Base-by-base conservation (phyloP, 805 yeast genomes). In the Wickerhamiella azyma region DNA sequence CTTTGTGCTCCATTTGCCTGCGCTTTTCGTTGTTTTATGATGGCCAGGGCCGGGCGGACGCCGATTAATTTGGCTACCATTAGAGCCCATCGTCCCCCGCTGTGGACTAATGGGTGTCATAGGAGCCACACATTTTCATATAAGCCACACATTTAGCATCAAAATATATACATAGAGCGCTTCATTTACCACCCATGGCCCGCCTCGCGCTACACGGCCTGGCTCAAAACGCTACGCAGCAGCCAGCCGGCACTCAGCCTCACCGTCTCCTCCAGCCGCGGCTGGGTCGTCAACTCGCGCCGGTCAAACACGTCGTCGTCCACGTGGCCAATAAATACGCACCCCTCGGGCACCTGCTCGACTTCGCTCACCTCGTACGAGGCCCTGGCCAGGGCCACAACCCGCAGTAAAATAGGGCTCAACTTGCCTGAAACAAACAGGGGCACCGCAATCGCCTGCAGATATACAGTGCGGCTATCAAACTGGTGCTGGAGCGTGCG, bases 171-270 rank as follows among this genome's bases (percentile, higher is more conserved):
- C 55, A n/a, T n/a, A n/a, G n/a, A n/a, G n/a, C n/a, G n/a, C n/a
- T n/a, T n/a, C n/a, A n/a, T n/a, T n/a, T n/a, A n/a, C n/a, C n/a
- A n/a, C n/a, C n/a, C n/a, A n/a, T n/a, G n/a, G n/a, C n/a, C n/a
- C n/a, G n/a, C n/a, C n/a, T n/a, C n/a, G n/a, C n/a, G n/a, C n/a
- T 30, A 28, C 2, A 59, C 30, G 29, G 56, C 48, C 26, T 60
- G 59, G 48, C 55, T 57, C 9, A 62, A 57, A 19, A 61, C 45
- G 39, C 61, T 54, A 30, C 58, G 62, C 16, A 57, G 49, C 17
- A 62, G 48, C 65, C 66, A 62, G 18, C 58, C 58, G 8, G 54
- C 49, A 42, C 44, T 51, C 35, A 48, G 51, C 3, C 45, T 37
- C 4, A 52, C 26, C 1, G 54, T 51, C 11, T 41, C 13, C n/a